phyloP scores from a whole-genome alignment of 208 protist genomes.

The Tritrichomonas foetus region DNA sequence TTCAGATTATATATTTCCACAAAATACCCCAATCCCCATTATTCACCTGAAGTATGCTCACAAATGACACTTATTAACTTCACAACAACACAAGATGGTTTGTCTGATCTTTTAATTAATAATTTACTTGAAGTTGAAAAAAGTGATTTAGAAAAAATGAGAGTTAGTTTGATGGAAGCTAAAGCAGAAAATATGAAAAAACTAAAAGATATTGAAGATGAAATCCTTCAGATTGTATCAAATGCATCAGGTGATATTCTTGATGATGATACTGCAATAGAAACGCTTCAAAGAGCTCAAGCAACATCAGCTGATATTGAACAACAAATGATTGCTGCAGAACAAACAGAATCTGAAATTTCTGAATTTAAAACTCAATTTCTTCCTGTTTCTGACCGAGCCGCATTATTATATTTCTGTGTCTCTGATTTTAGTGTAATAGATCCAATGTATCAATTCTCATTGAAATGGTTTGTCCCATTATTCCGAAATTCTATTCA shows the following conservation, averaged over 20 bases:
- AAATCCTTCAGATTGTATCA: conserved; percentile 79
- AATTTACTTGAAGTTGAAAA: conserved; percentile 90
- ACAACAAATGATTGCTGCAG: conserved; percentile 72
- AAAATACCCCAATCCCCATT: conserved; percentile 93
- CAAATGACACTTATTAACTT: conserved; percentile 98
- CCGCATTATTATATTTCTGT: conserved; percentile 83
- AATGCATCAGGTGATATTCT: conserved; percentile 80
- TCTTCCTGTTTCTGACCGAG: conserved; percentile 75
- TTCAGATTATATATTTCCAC: conserved; percentile 93
- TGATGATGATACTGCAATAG: conserved; percentile 89
- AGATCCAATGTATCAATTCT: conserved; percentile 61
- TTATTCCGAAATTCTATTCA: conserved; percentile 4
- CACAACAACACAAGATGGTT: conserved; percentile 89
- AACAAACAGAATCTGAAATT: conserved; percentile 82
- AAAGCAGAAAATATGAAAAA: conserved; percentile 96
- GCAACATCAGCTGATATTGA: conserved; percentile 73
- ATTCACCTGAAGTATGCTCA: conserved; percentile 91
- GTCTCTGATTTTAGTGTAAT: conserved; percentile 66
- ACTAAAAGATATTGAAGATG: conserved; percentile 89
- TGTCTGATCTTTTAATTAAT: conserved; percentile 94
- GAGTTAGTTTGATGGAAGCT: conserved; percentile 77
- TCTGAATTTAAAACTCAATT: conserved; percentile 76
- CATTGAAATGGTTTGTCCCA: conserved; percentile 18
- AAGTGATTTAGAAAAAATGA: conserved; percentile 88
- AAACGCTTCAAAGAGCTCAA: conserved; percentile 76